A percentile compares a stretch with the other conserved stretches of the same genome.
phyloP scores from a whole-genome alignment of 1,284 basidiomycete species.

The Ustilago tritici region DNA sequence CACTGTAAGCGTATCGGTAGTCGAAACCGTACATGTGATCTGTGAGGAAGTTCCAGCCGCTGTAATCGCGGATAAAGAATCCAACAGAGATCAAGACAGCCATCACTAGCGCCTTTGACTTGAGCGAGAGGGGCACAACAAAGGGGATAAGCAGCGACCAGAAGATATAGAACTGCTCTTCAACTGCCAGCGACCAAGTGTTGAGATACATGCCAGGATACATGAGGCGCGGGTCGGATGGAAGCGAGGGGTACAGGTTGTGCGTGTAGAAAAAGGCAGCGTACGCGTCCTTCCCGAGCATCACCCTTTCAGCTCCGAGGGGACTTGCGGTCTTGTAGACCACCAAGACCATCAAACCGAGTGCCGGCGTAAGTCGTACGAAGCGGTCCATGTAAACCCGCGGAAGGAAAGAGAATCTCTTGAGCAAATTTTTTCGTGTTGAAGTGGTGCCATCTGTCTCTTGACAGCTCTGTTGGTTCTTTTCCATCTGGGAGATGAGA shows the following conservation, averaged over 20 bases:
- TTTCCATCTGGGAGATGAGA: conserved; percentile 38
- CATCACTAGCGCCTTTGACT: conserved; percentile 19
- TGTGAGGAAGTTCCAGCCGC: conserved; percentile 27
- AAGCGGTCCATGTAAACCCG: conserved; percentile 41
- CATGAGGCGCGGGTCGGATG: conserved; percentile 25
- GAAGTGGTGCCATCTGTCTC: not conserved
- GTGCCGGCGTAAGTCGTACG: conserved; percentile 31
- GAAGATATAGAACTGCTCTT: conserved; percentile 52
- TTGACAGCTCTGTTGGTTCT: conserved; percentile 18
- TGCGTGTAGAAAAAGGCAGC: conserved; percentile 34
- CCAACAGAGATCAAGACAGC: conserved; percentile 16
- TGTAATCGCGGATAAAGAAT: conserved; percentile 29
- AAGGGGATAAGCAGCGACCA: conserved; percentile 43
- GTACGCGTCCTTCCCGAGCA: conserved; percentile 21
- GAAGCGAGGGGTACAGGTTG: conserved; percentile 26
- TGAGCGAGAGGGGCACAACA: conserved; percentile 28
- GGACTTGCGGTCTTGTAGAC: conserved; percentile 10
- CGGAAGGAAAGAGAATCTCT: conserved; percentile 28
- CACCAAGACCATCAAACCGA: conserved; percentile 26
- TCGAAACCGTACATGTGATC: conserved; percentile 32
- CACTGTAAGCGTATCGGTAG: conserved; percentile 35
- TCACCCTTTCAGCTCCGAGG: not conserved
- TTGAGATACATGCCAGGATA: conserved; percentile 33
- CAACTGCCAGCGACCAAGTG: conserved; percentile 48
- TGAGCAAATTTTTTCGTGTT: conserved; percentile 11